Conservation (phyloP, 164 flowering plant genomes). For the Santalum album region DNA sequence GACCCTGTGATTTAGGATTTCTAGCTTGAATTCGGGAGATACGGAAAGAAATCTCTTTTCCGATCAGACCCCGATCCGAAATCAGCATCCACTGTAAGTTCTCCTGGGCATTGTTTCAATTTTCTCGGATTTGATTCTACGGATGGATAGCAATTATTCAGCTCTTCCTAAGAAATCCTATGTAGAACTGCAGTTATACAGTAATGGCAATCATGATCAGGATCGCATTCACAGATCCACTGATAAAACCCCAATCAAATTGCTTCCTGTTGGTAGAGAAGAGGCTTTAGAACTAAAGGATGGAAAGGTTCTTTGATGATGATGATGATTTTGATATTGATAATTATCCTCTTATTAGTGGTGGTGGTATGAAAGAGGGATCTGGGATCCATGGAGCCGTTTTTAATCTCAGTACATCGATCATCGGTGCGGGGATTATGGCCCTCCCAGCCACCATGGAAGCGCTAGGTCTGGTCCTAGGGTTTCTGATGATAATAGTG, state of each 20-base stretch:
- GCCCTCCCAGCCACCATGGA: constrained; percentile 97
- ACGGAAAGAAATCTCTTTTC: no score
- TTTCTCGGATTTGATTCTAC: background rate
- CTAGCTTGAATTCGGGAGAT: no score
- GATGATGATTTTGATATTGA: constrained; percentile 34
- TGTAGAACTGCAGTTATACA: constrained; percentile 37
- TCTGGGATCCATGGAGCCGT: constrained; percentile 78
- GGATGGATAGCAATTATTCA: constrained; percentile 56
- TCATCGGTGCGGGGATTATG: constrained; percentile 99
- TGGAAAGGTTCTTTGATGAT: constrained; percentile 16
- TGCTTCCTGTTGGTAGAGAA: constrained; percentile 19
- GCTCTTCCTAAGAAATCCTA: constrained; percentile 33
- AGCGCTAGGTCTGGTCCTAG: constrained; percentile 70
- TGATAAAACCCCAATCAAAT: constrained; percentile 9
- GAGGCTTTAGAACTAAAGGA: constrained; percentile 13
- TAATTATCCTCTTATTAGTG: constrained; percentile 36
- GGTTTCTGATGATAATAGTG: constrained; percentile 55
- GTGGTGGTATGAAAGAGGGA: constrained; percentile 18
- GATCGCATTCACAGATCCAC: constrained; percentile 6
- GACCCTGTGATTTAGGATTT: no score
- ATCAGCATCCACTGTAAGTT: constrained; percentile 7
- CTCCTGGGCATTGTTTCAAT: background rate
- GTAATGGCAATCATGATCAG: constrained; percentile 10
- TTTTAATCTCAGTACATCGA: constrained; percentile 78
- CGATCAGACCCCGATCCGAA: no score